Base-by-base conservation (phyloP, 371 early-diverging fungal genomes). In the Thermomucor indicae-seudaticae region DNA sequence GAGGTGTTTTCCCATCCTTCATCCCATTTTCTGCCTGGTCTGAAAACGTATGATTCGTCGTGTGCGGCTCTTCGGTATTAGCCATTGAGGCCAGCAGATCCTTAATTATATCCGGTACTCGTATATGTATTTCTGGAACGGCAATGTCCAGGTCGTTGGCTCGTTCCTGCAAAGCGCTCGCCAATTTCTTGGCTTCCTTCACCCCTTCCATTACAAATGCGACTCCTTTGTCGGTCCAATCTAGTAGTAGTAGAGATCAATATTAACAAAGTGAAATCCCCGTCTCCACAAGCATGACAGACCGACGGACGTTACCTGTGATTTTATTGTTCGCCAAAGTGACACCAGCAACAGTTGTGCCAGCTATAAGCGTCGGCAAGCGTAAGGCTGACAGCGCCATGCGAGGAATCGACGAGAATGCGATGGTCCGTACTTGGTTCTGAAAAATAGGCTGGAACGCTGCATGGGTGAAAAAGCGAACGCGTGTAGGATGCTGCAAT, bases 271-370 rank as follows among this genome's bases (percentile, higher is more conserved):
- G 12, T 41, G 10, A 45, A 28, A 12, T 14, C 4, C 35, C 5
- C 29, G 8, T 41, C n/a, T 29, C 45, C 17, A 3, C 35, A n/a
- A 35, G 12, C 42, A 40, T 25, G 17, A 38, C 10, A 48, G 45
- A 29, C 19, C 4, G 6, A 32, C 35, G 44, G n/a, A n/a, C n/a
- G n/a, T n/a, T 61, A 75, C 71, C 72, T 62, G 64, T 61, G 14
- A 75, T 38, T 50, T 71, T 75, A 32, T 65, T 64, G 39, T 69
- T 67, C 3, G 72, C 76, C 25, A 71, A 22, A 4, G 70, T 70
- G 20, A 64, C 65, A 41, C 65, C 67, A 17, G 72, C 65, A 14
- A 65, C 60, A 0, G 76, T 63, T 7, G 72, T 70, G 3, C 72
- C 72, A 20, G 70, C 76, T 25, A 69, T 50, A 29, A 67, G 40